Conservation (phyloP, 1,139 yeast genomes). For the Yueomyces sp. region DNA sequence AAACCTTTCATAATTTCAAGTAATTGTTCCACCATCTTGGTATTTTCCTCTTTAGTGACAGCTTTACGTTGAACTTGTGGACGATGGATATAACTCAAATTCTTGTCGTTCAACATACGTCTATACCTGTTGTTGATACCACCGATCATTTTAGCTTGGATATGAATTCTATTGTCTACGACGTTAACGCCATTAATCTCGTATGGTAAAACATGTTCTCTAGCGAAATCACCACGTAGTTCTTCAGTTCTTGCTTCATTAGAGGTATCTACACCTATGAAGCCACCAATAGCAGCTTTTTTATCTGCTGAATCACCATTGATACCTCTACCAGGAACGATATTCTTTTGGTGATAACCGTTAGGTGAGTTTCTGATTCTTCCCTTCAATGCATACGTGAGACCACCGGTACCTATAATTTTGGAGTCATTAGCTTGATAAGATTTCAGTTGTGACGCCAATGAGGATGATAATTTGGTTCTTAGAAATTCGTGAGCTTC, state of each 20-base stretch:
- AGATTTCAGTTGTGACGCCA: slow-evolving; percentile 5
- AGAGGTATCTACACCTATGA: slow-evolving; percentile 32
- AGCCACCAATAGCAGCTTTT: slow-evolving; percentile 67
- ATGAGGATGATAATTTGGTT: slow-evolving; percentile 8
- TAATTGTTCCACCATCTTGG: not conserved
- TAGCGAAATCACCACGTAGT: slow-evolving; percentile 19
- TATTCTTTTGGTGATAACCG: slow-evolving; percentile 47
- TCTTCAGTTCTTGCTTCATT: slow-evolving; percentile 14
- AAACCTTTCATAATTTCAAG: not conserved
- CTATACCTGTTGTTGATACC: not conserved
- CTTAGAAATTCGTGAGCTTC: slow-evolving; percentile 26
- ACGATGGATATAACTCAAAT: not conserved
- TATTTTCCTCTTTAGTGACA: not conserved
- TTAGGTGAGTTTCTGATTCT: slow-evolving; percentile 62
- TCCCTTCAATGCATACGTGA: slow-evolving; percentile 61
- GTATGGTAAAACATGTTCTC: slow-evolving; percentile 19
- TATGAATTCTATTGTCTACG: slow-evolving; percentile 13
- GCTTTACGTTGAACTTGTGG: not conserved
- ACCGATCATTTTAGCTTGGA: slow-evolving; percentile 11
- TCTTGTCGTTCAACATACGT: not conserved
- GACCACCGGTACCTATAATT: slow-evolving; percentile 60
- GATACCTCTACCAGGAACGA: slow-evolving; percentile 62
- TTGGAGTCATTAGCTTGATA: slow-evolving; percentile 12
- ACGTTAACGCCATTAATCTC: slow-evolving; percentile 17
- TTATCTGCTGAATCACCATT: slow-evolving; percentile 28